These are phyloP conservation scores for Rhodotorula sp. DNA, from an alignment of 1,284 basidiomycete genomes.

Conservation along the genomic window DNA sequence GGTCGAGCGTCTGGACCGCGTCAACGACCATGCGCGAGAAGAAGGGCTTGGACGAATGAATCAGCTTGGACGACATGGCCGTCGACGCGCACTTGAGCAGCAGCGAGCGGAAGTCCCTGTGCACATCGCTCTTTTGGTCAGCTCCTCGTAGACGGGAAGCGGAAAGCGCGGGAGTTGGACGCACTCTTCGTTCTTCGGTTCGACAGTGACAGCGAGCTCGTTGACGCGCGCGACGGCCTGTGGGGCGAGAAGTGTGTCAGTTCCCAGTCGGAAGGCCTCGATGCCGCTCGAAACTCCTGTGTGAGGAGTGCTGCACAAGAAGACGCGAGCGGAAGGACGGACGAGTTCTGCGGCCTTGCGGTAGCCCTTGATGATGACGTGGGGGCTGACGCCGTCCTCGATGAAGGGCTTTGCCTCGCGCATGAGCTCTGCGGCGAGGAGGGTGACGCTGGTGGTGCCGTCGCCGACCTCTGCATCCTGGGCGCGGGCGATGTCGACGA, in stretches of 20 bases:
- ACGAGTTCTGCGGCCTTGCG: constrained; percentile 84
- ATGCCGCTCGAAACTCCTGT: too few species aligned
- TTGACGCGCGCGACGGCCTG: constrained; percentile 85
- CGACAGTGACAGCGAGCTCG: constrained; percentile 85
- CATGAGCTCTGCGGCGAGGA: constrained; percentile 90
- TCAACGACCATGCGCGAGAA: constrained; percentile 99
- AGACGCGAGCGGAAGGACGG: constrained; percentile 48
- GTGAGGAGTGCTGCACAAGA: too few species aligned
- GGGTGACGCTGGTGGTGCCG: constrained; percentile 93
- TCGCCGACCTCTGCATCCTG: constrained; percentile 99
- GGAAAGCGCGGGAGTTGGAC: constrained; percentile 48
- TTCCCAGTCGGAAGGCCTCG: background rate
- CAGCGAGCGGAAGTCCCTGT: constrained; percentile 86
- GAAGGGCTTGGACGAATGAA: constrained; percentile 98
- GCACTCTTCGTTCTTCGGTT: constrained; percentile 85
- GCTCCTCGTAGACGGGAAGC: background rate
- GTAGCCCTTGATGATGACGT: constrained; percentile 97
- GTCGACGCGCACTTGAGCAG: constrained; percentile 96
- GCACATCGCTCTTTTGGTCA: constrained; percentile 4
- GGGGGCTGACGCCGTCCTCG: constrained; percentile 96
- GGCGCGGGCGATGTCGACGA: constrained; percentile 96
- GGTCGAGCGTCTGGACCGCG: constrained; percentile 89
- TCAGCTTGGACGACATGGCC: constrained; percentile 99
- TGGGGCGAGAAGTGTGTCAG: constrained; percentile 1
- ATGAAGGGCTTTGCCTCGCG: constrained; percentile 91